Conservation (phyloP, 2,329 filamentous ascomycete species). For the Metarhizium anisopliae region DNA sequence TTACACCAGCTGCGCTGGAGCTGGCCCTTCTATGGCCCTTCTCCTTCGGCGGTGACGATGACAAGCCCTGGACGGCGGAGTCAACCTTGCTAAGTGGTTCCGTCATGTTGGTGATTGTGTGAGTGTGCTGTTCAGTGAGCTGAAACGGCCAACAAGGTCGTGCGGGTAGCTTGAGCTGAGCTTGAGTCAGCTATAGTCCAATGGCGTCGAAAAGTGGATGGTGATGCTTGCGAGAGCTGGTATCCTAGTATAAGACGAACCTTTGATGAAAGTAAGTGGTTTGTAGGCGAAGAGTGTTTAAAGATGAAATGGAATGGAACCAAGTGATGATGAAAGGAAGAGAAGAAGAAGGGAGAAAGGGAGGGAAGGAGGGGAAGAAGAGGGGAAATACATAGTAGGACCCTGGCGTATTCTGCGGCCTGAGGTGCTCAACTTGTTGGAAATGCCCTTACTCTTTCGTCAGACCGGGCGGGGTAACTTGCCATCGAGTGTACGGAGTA, state of each 20-base stretch:
- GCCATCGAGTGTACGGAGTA: slow-evolving; percentile 7
- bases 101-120: slow-evolving; percentile 22
- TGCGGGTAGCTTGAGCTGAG: slow-evolving; percentile 1
- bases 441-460: slow-evolving; percentile 25
- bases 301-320: neutral
- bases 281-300: neutral
- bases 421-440: slow-evolving; percentile 7
- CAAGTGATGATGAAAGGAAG: slow-evolving; percentile 12
- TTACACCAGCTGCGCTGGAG: slow-evolving; percentile 58
- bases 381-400: slow-evolving; percentile 20
- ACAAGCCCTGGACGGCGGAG: slow-evolving; percentile 76
- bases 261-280: neutral
- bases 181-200: neutral
- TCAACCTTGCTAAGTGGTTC: slow-evolving; percentile 77
- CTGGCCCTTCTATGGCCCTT: slow-evolving; percentile 60
- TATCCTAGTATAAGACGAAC: slow-evolving; percentile 5
- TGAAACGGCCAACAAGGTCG: neutral
- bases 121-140: neutral
- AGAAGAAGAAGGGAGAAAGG: slow-evolving; percentile 13
- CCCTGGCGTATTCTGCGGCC: slow-evolving; percentile 16
- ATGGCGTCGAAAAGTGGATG: neutral
- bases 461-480: slow-evolving; percentile 35
- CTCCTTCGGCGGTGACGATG: slow-evolving; percentile 59
- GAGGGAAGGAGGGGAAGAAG: slow-evolving; percentile 16
- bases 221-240: neutral